Base-by-base conservation (phyloP, 768 basidiomycete genomes). In the Termitomyces sp. region DNA sequence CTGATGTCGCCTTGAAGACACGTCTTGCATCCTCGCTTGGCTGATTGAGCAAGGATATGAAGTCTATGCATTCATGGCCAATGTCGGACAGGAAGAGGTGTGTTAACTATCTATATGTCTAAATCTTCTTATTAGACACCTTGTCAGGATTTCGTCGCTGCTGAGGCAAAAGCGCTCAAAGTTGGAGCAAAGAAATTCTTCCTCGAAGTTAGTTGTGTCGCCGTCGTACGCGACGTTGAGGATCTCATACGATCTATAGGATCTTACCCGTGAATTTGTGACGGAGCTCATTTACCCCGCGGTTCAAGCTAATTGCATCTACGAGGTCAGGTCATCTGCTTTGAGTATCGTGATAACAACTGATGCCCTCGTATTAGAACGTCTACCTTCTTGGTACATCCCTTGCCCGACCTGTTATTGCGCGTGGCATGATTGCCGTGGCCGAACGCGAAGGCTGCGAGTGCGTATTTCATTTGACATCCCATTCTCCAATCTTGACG, bases 11-110 rank as follows among this genome's bases (percentile, higher is more conserved):
- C 45, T 47, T 28, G 24, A 66, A 95, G 97, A 99, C 75, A 99
- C 97, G 22, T 98, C 96, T 38, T 98, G 96, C 76, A 99, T 99
- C 77, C 88, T 98, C 66, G 93, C 93, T 53, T 99, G 96, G 96
- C 80, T 99, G 74, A 94, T 98, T 73, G 97, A 99, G 72, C 81
- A 98, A 72, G 94, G 93, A 58, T 99, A 98, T 75, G 92, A 98
- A 69, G 96, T 98, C 62, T 85, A 89, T 65, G 93, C 94, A 24
- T 98, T 95, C 83, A 94, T 96, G 91, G 92, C 93, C 13, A 92
- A 95, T 75, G 89, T 96, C 56, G 93, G 92, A 13, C 92, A 94
- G 66, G 92, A 94, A 72, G 92, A 94, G 79, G 91, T 86, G 53
- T 32, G 74, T 62, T 4, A 40, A 30, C 35, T 5, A 48, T 16